phyloP scores from a whole-genome alignment of 352 stramenopile genomes.

The Elongisporangium anandrum region DNA sequence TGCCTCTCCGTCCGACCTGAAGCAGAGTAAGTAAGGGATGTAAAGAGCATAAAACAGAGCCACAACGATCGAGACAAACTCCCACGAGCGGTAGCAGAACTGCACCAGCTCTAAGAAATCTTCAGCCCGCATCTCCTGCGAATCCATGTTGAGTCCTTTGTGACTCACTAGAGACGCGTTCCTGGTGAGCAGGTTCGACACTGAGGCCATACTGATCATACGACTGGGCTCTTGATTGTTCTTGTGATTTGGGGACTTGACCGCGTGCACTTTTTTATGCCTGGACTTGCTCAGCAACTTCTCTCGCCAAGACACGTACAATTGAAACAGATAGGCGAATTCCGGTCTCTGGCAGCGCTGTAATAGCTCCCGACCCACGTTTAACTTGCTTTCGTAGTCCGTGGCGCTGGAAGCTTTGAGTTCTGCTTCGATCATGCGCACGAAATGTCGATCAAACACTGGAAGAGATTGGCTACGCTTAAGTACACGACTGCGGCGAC shows the following conservation, averaged over 20 bases:
- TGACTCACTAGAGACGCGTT: background rate
- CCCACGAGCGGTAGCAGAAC: constrained; percentile 50
- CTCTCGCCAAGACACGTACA: constrained; percentile 44
- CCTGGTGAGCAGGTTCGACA: background rate
- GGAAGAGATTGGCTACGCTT: constrained; percentile 63
- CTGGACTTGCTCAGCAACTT: constrained; percentile 1
- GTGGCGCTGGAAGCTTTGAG: constrained; percentile 58
- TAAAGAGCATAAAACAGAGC: constrained; percentile 52
- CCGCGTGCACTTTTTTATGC: background rate
- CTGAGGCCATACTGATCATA: background rate
- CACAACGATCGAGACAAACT: constrained; percentile 41
- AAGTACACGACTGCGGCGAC: constrained; percentile 30
- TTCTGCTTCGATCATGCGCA: constrained; percentile 45
- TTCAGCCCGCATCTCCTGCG: constrained; percentile 19
- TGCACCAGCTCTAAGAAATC: constrained; percentile 51
- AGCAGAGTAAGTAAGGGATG: constrained; percentile 59
- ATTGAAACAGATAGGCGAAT: constrained; percentile 45
- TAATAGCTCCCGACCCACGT: constrained; percentile 48
- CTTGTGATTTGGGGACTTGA: background rate
- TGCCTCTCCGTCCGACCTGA: constrained; percentile 31
- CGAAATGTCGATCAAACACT: constrained; percentile 58
- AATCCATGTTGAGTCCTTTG: background rate
- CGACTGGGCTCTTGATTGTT: background rate
- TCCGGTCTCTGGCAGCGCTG: constrained; percentile 48
- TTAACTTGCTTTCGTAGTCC: constrained; percentile 50